Evolutionary conservation across 768 basidiomycete genomes (phyloP).

Genomic region (Mycena vitilis): DNA sequence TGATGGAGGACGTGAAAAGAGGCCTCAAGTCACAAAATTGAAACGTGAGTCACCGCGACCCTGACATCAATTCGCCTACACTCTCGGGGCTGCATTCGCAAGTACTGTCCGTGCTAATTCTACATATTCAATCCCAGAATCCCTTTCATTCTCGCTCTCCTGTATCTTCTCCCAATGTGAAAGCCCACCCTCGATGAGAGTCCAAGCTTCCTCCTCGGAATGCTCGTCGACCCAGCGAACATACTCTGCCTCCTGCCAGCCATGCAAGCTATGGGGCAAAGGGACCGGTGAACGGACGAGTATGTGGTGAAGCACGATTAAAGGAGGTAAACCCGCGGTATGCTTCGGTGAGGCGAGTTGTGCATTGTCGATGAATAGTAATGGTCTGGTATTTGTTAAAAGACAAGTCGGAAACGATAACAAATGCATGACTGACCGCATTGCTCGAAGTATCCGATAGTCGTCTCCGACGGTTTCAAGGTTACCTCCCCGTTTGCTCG

Average conservation of each 20-base stretch:
- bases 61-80: constrained; percentile 6
- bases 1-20: constrained; percentile 33
- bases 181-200: constrained; percentile 83
- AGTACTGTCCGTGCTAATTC: constrained; percentile 77
- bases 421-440: constrained; percentile 68
- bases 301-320: constrained; percentile 92
- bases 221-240: constrained; percentile 97
- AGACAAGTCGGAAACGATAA: neutral
- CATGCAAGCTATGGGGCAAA: constrained; percentile 89
- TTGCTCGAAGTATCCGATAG: constrained; percentile 85
- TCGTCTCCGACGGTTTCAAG: constrained; percentile 87
- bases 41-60: neutral
- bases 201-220: constrained; percentile 80
- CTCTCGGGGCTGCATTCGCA: constrained; percentile 48
- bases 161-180: constrained; percentile 81
- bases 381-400: constrained; percentile 61
- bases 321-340: constrained; percentile 83
- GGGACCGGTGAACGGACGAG: constrained; percentile 89
- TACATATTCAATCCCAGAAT: constrained; percentile 69
- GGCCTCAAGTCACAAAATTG: constrained; percentile 19
- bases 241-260: constrained; percentile 97
- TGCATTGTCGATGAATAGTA: constrained; percentile 89
- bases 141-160: constrained; percentile 64
- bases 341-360: constrained; percentile 72
- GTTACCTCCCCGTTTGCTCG: constrained; percentile 70